Evolutionary conservation across 2,329 filamentous ascomycete genomes (phyloP), one percentile per base, ranked within the genome.

Genomic region (Cladosporium velox): DNA sequence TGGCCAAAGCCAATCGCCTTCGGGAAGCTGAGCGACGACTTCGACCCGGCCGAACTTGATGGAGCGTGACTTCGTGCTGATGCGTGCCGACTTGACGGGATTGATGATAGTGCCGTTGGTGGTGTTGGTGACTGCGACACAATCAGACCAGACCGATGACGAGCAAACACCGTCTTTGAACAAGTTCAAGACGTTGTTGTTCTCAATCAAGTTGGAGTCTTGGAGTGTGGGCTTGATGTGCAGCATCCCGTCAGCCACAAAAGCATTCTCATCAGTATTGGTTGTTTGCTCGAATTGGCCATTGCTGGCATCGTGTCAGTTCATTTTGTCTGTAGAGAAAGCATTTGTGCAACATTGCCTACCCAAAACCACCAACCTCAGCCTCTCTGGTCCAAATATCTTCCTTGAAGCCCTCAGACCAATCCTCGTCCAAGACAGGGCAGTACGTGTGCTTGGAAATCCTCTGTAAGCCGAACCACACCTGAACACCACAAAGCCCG

Each of bases 1-100:
- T 2, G 92, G 92, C 92, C 92, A 95, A 12, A 96, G 84, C 92
- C 92, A 95, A 79, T 95, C 91, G 64, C 92, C 92, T 58, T 82
- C 78, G 4, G 92, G 91, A 32, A 95, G 80, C 78, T 89, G 89
- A 30, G 92, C 92, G 1, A 85, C 88, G 5, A 96, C 91, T 76
- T 96, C 91, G 62, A 96, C 85, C 52, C 91, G 90, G 58, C 92
- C 92, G 75, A 91, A 96, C 78, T 88, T 91, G 81, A 96, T 91
- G 18, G 80, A 84, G 7, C 87, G 87, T 18, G 89, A 87, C 74
- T 86, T 90, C 65, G 90, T 93, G 79, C 89, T 90, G 79, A 96
- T 87, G 67, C 92, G 90, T 7, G 87, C 92, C 0, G 92, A 94
- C 72, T 87, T 89, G 68, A 90, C 87, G 0, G 92, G 92, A 41